Base-by-base conservation (phyloP, 257 asterid genomes). In the Plantago major region DNA sequence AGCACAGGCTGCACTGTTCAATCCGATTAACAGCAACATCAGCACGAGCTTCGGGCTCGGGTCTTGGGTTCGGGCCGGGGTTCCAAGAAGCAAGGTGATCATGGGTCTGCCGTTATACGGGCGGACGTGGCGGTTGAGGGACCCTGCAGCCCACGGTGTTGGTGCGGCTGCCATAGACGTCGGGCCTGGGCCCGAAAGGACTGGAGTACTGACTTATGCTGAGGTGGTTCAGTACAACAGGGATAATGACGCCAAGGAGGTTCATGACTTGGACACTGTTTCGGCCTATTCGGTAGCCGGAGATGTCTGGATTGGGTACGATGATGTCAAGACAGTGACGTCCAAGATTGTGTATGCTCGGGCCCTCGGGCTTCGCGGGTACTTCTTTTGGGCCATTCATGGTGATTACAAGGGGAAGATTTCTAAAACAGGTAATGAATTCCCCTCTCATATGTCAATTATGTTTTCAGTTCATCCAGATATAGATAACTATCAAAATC, bases 71-170 rank as follows among this genome's bases (percentile, higher is more conserved):
- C 72, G 66, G 65, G 78, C 80, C 11, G 95, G 96, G 8, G 76
- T 82, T 46, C 78, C 77, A 0, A 73, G 65, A 10, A 68, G 76
- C 59, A 90, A 83, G 71, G 17, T 90, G 76, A 67, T 87, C 1
- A 81, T 87, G 95, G 97, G 97, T 16, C 22, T 90, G 33, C 95
- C 97, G 1, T 56, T 90, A 64, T 83, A 87, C 18, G 97, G 96
- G 11, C 71, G 74, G 75, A 81, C 97, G 30, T 90, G 97, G 97
- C 64, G 67, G 38, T 79, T 90, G 46, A 74, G 72, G 77, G 88
- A 87, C 56, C 67, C 82, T 3, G 68, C 11, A 1, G 30, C 47
- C 0, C 38, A 64, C 13, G 88, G 82, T 5, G 67, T 90, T 5
- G 97, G 96, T 5, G 88, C 92, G 2, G 82, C 87, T 11, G 97